Conservation (phyloP, 129 eudicot species). For the Dittrichia graveolens region DNA sequence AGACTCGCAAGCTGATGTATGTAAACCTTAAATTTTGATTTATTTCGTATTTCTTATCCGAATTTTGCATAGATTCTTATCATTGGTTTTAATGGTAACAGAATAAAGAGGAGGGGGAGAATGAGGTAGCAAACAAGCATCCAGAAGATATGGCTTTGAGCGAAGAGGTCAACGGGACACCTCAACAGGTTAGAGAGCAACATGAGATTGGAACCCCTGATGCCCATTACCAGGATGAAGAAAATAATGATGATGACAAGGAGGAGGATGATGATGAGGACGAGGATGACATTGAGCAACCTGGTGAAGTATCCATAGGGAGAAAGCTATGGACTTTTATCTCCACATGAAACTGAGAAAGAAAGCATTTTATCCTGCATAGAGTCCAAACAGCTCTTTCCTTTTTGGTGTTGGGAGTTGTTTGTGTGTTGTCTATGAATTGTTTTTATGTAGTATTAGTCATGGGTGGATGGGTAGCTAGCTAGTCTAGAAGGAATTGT, state of each 20-base stretch:
- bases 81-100: slow-evolving; percentile 29
- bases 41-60: background rate
- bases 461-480: slow-evolving; percentile 4
- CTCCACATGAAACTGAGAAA: slow-evolving; percentile 53
- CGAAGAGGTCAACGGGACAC: slow-evolving; percentile 82
- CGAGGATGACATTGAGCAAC: slow-evolving; percentile 77
- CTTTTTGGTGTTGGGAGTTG: slow-evolving; percentile 44
- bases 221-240: slow-evolving; percentile 24
- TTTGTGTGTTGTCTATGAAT: slow-evolving; percentile 17
- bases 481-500: slow-evolving; percentile 31
- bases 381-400: slow-evolving; percentile 38
- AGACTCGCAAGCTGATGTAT: slow-evolving; percentile 28
- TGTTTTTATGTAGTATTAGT: slow-evolving; percentile 30
- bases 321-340: slow-evolving; percentile 94
- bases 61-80: background rate
- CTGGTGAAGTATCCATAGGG: slow-evolving; percentile 95
- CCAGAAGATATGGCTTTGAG: slow-evolving; percentile 49
- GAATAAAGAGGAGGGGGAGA: slow-evolving; percentile 34
- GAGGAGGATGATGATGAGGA: slow-evolving; percentile 56
- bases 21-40: background rate
- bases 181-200: slow-evolving; percentile 42
- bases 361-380: slow-evolving; percentile 20
- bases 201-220: slow-evolving; percentile 37
- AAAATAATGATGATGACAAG: slow-evolving; percentile 28
- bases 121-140: slow-evolving; percentile 31